Percentiles rank a stretch among this genome's conserved stretches.
Evolutionary conservation across 2,329 filamentous ascomycete genomes (phyloP).

Genomic region (Microcyclosporella mali): DNA sequence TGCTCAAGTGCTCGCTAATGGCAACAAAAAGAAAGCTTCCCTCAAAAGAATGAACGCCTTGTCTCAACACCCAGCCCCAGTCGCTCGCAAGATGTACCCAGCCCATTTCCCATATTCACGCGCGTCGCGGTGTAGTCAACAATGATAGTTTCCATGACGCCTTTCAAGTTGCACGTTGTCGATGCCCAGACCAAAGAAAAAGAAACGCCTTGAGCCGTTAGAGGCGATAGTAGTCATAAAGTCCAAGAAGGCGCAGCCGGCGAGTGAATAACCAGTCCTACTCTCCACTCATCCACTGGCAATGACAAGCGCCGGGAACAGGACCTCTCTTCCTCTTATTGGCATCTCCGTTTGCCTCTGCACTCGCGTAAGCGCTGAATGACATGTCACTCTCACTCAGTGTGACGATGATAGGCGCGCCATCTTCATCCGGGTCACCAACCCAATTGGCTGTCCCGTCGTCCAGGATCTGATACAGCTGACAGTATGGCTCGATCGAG

Average conservation of each 20-base stretch:
- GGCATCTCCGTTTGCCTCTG: conserved; percentile 17
- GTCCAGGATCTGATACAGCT: conserved; percentile 56
- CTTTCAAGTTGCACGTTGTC: neutral
- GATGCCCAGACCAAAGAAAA: no score
- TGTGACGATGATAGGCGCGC: conserved; percentile 33
- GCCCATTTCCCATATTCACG: neutral
- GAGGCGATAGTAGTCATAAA: no score
- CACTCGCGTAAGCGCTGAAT: conserved; percentile 22
- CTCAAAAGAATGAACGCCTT: neutral
- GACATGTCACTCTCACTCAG: conserved; percentile 38
- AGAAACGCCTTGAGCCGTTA: no score
- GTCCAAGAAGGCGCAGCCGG: no score
- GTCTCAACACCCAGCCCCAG: neutral
- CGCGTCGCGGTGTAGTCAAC: neutral
- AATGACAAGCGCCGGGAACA: conserved; percentile 30
- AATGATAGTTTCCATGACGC: neutral
- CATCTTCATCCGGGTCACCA: conserved; percentile 25
- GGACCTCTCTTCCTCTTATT: conserved; percentile 14
- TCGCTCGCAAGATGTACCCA: neutral
- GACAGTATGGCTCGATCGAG: conserved; percentile 51
- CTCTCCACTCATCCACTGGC: conserved; percentile 31
- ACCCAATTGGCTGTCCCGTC: conserved; percentile 42
- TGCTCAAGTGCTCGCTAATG: neutral
- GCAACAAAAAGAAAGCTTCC: conserved; percentile 1
- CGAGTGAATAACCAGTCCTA: no score